Percentiles rank a stretch among this genome's conserved stretches.
These are phyloP conservation scores for Gliomastix tumulicola DNA, from an alignment of 2,329 filamentous ascomycete genomes.

Conservation along the genomic window DNA sequence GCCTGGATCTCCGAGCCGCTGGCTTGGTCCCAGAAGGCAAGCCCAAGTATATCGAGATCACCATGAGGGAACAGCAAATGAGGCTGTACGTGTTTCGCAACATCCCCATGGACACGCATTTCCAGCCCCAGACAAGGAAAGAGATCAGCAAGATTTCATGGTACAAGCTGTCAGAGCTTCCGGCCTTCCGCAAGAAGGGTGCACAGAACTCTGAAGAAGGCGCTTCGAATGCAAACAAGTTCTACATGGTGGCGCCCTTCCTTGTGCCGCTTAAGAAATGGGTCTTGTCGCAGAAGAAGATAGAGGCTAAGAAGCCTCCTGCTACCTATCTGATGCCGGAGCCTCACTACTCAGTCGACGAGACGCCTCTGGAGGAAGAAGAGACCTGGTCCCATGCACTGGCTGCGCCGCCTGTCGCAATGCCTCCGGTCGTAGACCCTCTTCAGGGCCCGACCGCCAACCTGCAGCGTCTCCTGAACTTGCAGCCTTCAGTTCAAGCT, in stretches of 20 bases:
- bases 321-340: too few relatives aligned
- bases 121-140: slow-evolving; percentile 86
- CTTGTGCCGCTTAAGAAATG: slow-evolving; percentile 79
- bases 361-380: slow-evolving; percentile 58
- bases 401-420: slow-evolving; percentile 19
- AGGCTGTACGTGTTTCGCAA: slow-evolving; percentile 86
- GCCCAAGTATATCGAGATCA: slow-evolving; percentile 79
- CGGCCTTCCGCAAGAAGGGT: slow-evolving; percentile 68
- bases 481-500: too few relatives aligned
- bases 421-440: slow-evolving; percentile 27
- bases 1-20: slow-evolving; percentile 71
- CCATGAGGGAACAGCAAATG: slow-evolving; percentile 89
- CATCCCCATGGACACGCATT: slow-evolving; percentile 78
- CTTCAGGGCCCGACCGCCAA: slow-evolving; percentile 44
- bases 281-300: slow-evolving; percentile 78
- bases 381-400: slow-evolving; percentile 40
- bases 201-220: slow-evolving; percentile 40
- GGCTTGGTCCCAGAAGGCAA: slow-evolving; percentile 68
- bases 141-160: slow-evolving; percentile 97
- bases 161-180: slow-evolving; percentile 86
- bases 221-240: slow-evolving; percentile 69
- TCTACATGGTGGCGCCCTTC: slow-evolving; percentile 98
- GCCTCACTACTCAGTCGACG: slow-evolving; percentile 37
- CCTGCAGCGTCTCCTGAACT: slow-evolving; percentile 47
- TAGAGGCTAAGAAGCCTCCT: slow-evolving; percentile 46